Evolutionary conservation across 257 asterid genomes (phyloP), one percentile per base, ranked within the genome.

Genomic region (Solanum virginianum): DNA sequence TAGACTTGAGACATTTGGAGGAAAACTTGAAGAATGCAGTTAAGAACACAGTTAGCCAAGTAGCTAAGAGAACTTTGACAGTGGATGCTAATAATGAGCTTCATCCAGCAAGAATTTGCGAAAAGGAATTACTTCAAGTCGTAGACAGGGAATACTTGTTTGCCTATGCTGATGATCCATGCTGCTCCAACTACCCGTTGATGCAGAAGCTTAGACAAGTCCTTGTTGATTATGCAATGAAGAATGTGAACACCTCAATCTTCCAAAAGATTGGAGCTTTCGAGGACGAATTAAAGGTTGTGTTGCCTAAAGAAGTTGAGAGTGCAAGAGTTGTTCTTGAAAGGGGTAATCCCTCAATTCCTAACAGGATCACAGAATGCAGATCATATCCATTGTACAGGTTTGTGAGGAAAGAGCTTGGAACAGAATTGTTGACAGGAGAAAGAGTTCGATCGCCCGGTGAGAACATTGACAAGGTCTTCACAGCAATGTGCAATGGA

Each of bases 391-490:
- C 99, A 0, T 62, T 95, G 91, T 95, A 95, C 77, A 91, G 88
- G 86, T 93, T 95, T 59, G 89, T 95, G 4, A 88, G 99, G 70
- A 93, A 90, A 89, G 94, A 87, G 49, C 72, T 93, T n/a, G 97
- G 94, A 10, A 74, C 97, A 4, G 84, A 75, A 0, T 65, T 87
- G 74, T 75, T 94, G 86, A 89, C 94, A 0, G 99, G 99, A 4
- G 99, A 95, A 77, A 91, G 85, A 83, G 94, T 84, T 6, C 77
- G 80, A 12, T 95, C 99, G 0, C 98, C 98, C 1, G 99, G 99
- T 0, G 98, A 95, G 75, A 97, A 93, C 85, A 88, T 94, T 24
- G 98, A 94, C 9, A 94, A 89, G 90, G 98, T 95, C 84, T 95
- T 94, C 85, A 88, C 92, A 12, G 98, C 98, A 29, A 72, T 95